Evolutionary conservation across 768 basidiomycete genomes (phyloP).

Genomic region (Hericium erinaceus): DNA sequence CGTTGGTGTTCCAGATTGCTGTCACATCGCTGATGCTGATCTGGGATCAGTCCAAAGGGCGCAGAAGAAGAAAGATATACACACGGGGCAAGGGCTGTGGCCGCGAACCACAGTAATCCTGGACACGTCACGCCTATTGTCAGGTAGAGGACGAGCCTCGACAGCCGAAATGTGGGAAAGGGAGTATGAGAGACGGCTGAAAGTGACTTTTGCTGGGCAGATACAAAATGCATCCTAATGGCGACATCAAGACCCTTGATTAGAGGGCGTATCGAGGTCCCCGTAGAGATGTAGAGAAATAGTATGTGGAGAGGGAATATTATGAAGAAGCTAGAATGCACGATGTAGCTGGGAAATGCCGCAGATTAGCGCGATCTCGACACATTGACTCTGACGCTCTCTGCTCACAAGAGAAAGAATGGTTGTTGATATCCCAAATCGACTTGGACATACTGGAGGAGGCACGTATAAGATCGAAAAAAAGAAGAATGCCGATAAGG

Average conservation of each 20-base stretch:
- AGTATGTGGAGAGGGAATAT: slow-evolving; percentile 78
- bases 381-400: background rate
- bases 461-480: background rate
- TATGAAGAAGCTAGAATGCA: slow-evolving; percentile 72
- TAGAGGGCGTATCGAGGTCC: slow-evolving; percentile 39
- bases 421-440: slow-evolving; percentile 75
- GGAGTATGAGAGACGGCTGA: background rate
- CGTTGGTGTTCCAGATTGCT: slow-evolving; percentile 74
- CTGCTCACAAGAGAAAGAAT: slow-evolving; percentile 75
- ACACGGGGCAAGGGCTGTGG: slow-evolving; percentile 64
- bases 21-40: slow-evolving; percentile 76
- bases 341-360: slow-evolving; percentile 55
- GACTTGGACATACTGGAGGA: slow-evolving; percentile 70
- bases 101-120: slow-evolving; percentile 65
- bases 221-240: slow-evolving; percentile 27
- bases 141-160: slow-evolving; percentile 22
- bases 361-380: background rate
- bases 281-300: slow-evolving; percentile 45
- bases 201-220: slow-evolving; percentile 1
- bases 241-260: slow-evolving; percentile 42
- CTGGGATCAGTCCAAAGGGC: background rate
- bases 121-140: slow-evolving; percentile 57
- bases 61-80: slow-evolving; percentile 19
- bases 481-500: background rate
- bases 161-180: slow-evolving; percentile 28